Conservation (phyloP, 1,139 yeast species). For the Taphrina betulina region DNA sequence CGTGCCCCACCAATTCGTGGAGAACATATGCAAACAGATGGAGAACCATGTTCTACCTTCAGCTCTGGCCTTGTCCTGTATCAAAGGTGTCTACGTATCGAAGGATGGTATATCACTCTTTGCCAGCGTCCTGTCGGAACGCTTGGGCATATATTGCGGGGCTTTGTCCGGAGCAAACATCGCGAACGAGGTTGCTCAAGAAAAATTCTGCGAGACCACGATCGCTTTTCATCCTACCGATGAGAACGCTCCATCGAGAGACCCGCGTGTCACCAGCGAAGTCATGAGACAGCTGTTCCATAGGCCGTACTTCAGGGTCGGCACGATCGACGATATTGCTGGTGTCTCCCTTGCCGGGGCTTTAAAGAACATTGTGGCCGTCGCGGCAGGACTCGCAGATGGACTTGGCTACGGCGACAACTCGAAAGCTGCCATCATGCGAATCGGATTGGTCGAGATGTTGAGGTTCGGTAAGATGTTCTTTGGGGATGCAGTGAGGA, state of each 20-base stretch:
- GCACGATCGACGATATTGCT: constrained; percentile 82
- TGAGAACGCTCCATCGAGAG: constrained; percentile 49
- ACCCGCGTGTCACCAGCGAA: constrained; percentile 35
- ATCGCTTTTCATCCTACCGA: constrained; percentile 77
- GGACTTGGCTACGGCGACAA: constrained; percentile 98
- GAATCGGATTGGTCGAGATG: constrained; percentile 86
- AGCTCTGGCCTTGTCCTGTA: constrained; percentile 84
- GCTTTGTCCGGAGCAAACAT: constrained; percentile 92
- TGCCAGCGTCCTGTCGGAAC: constrained; percentile 69
- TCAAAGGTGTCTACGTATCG: constrained; percentile 85
- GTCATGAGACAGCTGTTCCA: constrained; percentile 68
- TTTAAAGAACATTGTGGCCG: constrained; percentile 85
- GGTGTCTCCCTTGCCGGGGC: constrained; percentile 97
- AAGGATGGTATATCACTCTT: constrained; percentile 77
- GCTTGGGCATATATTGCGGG: constrained; percentile 84
- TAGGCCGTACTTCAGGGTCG: constrained; percentile 92
- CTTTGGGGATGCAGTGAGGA: constrained; percentile 64
- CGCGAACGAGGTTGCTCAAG: constrained; percentile 91
- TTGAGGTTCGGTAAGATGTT: constrained; percentile 75
- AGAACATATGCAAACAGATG: constrained; percentile 68
- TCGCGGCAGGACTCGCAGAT: constrained; percentile 92
- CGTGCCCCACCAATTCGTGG: constrained; percentile 90
- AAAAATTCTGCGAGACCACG: constrained; percentile 93
- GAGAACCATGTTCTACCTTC: constrained; percentile 67
- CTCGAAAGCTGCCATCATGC: constrained; percentile 92